Percentiles rank a stretch among this genome's conserved stretches.
Conservation (phyloP, 2,329 filamentous ascomycete genomes). For the Botrytis elliptica region DNA sequence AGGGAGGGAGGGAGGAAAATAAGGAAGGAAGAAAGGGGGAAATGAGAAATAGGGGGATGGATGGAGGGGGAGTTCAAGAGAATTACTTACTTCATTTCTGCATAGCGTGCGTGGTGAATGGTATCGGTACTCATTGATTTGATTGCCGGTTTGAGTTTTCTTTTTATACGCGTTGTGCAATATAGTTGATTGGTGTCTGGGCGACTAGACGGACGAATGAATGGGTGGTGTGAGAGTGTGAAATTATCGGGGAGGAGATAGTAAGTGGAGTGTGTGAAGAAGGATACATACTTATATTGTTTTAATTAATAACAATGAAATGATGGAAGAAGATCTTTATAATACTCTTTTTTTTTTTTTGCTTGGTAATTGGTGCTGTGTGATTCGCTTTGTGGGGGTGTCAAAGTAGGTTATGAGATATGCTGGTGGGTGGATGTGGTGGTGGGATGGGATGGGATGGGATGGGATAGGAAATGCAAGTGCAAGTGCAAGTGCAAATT, state of each 20-base stretch:
- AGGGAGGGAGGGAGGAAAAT: not conserved
- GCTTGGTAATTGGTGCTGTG: not conserved
- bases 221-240: too few relatives aligned
- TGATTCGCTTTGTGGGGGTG: not conserved
- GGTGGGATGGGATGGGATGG: rapidly evolving
- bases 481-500: too few relatives aligned
- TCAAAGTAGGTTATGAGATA: not conserved
- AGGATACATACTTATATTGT: conserved; percentile 4
- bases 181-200: conserved; percentile 6
- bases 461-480: too few relatives aligned
- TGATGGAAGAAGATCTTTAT: not conserved
- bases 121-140: conserved; percentile 11
- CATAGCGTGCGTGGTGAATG: conserved; percentile 27
- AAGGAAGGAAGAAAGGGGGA: not conserved
- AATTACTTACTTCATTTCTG: conserved; percentile 20
- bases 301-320: conserved; percentile 14
- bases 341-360: too few relatives aligned
- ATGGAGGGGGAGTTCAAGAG: conserved; percentile 5
- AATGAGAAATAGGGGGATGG: conserved; percentile 1
- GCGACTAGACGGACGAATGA: not conserved
- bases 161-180: conserved; percentile 7
- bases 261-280: not conserved
- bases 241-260: too few relatives aligned
- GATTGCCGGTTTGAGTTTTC: too few relatives aligned
- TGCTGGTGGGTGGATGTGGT: too few relatives aligned